These are phyloP conservation scores for Dactylorhiza incarnata DNA, from an alignment of 106 monocot species.

Conservation along the genomic window DNA sequence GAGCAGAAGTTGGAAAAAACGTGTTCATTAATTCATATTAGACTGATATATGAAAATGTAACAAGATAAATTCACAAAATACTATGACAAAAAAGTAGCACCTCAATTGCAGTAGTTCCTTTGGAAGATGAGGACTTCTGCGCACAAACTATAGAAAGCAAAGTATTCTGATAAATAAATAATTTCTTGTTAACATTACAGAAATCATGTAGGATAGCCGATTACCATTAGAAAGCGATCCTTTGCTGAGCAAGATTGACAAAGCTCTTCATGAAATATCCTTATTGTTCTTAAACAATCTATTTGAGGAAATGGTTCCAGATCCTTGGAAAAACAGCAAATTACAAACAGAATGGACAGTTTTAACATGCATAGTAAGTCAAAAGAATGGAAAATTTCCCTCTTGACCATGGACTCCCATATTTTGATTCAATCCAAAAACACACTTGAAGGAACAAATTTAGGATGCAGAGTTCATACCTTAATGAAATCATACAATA, in stretches of 20 bases:
- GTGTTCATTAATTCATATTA: neutral
- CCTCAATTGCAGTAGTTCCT: slow-evolving; percentile 51
- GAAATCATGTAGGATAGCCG: neutral
- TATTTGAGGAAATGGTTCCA: slow-evolving; percentile 82
- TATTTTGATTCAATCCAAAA: neutral
- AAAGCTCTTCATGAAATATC: slow-evolving; percentile 65
- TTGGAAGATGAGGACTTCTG: slow-evolving; percentile 54
- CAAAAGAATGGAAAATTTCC: neutral
- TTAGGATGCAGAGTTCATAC: slow-evolving; percentile 25
- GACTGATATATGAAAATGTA: neutral
- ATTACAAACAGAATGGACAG: neutral
- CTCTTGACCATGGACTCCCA: neutral
- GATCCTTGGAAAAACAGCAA: slow-evolving; percentile 38
- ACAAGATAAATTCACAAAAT: neutral
- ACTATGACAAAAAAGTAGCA: slow-evolving; percentile 12
- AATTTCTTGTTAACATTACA: neutral
- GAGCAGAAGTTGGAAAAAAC: slow-evolving; percentile 8
- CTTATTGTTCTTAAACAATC: slow-evolving; percentile 57
- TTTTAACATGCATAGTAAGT: neutral
- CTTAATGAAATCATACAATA: slow-evolving; percentile 57
- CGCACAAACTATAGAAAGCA: slow-evolving; percentile 49
- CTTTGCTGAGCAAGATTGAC: slow-evolving; percentile 40
- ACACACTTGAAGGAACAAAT: neutral
- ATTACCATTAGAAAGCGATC: slow-evolving; percentile 78
- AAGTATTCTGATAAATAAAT: slow-evolving; percentile 1